Percentiles rank a stretch among this genome's conserved stretches.
Evolutionary conservation across 192 early-diverging fungal genomes (phyloP).

Genomic region (Coemansia asiatica): DNA sequence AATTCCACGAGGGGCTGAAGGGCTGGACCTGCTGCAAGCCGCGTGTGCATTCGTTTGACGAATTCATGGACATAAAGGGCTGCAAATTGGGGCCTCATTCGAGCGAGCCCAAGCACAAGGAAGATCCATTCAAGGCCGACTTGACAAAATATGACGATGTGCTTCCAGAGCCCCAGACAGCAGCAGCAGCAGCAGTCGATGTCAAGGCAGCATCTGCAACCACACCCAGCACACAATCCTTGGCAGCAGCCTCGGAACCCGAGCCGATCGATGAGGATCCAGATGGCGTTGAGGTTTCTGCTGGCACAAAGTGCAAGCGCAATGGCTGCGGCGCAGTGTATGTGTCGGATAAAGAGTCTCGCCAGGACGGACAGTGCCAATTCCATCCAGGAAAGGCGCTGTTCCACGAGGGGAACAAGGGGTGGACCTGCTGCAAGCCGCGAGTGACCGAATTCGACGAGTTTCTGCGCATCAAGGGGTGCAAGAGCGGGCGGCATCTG

Average conservation of each 20-base stretch:
- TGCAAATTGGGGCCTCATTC: slow-evolving; percentile 82
- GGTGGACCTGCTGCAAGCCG: slow-evolving; percentile 93
- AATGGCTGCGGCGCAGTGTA: slow-evolving; percentile 72
- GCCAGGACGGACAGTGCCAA: slow-evolving; percentile 57
- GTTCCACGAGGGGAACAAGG: slow-evolving; percentile 98
- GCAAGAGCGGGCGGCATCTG: slow-evolving; percentile 84
- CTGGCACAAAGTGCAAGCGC: slow-evolving; percentile 82
- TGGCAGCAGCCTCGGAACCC: slow-evolving; percentile 39
- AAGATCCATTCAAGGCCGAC: slow-evolving; percentile 51
- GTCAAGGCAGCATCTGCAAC: slow-evolving; percentile 18
- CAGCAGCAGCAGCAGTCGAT: background rate
- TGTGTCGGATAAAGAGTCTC: slow-evolving; percentile 58
- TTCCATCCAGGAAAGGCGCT: slow-evolving; percentile 89
- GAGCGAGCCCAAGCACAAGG: slow-evolving; percentile 44
- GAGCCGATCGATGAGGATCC: slow-evolving; percentile 78
- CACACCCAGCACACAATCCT: slow-evolving; percentile 26
- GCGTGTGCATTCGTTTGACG: slow-evolving; percentile 86
- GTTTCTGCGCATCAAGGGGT: slow-evolving; percentile 94
- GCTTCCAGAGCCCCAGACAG: slow-evolving; percentile 18
- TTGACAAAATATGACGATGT: slow-evolving; percentile 45
- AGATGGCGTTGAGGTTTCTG: slow-evolving; percentile 64
- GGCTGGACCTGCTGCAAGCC: slow-evolving; percentile 95
- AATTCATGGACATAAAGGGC: slow-evolving; percentile 86
- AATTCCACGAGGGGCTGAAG: slow-evolving; percentile 96
- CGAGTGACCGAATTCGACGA: slow-evolving; percentile 98